Evolutionary conservation across 176 grass and related monocot species (phyloP), one percentile per base, ranked within the genome.

Genomic region (Miscanthus lutarioriparius): DNA sequence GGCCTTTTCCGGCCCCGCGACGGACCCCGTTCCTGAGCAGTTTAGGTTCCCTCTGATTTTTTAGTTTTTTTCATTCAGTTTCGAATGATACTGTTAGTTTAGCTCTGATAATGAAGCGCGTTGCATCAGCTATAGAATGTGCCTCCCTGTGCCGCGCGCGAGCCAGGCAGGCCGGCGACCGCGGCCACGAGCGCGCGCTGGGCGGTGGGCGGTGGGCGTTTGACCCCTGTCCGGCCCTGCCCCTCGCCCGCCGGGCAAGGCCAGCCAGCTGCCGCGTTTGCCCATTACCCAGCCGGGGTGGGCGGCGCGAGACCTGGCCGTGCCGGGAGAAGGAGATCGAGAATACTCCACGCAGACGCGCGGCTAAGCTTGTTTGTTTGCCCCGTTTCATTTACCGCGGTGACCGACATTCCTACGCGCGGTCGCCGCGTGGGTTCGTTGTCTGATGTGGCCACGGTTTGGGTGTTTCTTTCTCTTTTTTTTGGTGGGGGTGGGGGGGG

Each of bases 391-490:
- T 2, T 39, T 26, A 35, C 72, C 47, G 45, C 72, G 72, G 27
- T 17, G 80, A 78, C 80, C 80, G 86, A 88, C 86, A 78, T 72
- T 15, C 80, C 19, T 12, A 17, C 5, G 48, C 16, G 2, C 14
- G 14, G 13, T 22, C 36, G 78, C 70, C 85, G 37, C 79, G 72
- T 77, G 75, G 47, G 47, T 27, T 1, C 23, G n/a, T 9, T 48
- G 10, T 1, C 17, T 16, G 45, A 48, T 16, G 14, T 16, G 44
- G 44, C 44, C 44, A 14, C 12, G 44, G 7, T 78, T 5, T 48
- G 45, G 15, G 39, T 13, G 10, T 48, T 48, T 17, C 47, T 3
- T 25, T 80, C n/a, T n/a, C n/a, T n/a, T n/a, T n/a, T n/a, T n/a
- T n/a, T n/a, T n/a, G n/a, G n/a, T n/a, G n/a, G n/a, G n/a, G n/a